phyloP scores from a whole-genome alignment of 768 basidiomycete genomes.

The Panellus pusillus region DNA sequence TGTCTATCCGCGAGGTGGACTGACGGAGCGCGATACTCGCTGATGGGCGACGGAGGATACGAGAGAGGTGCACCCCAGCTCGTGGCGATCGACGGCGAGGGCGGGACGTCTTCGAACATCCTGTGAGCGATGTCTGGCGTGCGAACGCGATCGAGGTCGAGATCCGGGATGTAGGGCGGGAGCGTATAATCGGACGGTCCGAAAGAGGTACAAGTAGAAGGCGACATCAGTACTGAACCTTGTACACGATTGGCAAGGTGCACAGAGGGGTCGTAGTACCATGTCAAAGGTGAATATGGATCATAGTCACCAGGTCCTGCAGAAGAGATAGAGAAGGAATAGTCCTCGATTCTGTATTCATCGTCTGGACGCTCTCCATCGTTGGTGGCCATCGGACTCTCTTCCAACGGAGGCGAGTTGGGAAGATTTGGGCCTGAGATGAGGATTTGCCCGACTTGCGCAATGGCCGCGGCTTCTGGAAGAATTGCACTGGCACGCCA shows the following conservation, averaged over 20 bases:
- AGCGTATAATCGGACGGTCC: constrained; percentile 52
- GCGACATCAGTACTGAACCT: constrained; percentile 59
- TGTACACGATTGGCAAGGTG: constrained; percentile 53
- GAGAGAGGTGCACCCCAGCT: constrained; percentile 46
- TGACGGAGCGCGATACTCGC: constrained; percentile 35
- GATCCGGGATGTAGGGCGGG: constrained; percentile 34
- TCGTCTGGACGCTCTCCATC: constrained; percentile 28
- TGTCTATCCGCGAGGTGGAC: constrained; percentile 47
- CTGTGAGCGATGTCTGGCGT: constrained; percentile 63
- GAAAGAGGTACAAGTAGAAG: constrained; percentile 55
- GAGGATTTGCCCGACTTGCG: constrained; percentile 44
- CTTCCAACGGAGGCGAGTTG: constrained; percentile 39
- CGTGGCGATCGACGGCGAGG: constrained; percentile 48
- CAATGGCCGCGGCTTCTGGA: constrained; percentile 33
- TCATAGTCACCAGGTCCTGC: constrained; percentile 56
- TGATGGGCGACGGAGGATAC: constrained; percentile 32
- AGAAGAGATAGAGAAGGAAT: constrained; percentile 69
- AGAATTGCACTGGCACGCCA: constrained; percentile 66
- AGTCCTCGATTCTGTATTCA: constrained; percentile 63
- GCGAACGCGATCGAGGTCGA: constrained; percentile 36
- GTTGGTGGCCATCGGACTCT: constrained; percentile 26
- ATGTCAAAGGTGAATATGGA: constrained; percentile 38
- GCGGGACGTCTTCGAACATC: constrained; percentile 53
- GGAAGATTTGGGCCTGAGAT: constrained; percentile 54
- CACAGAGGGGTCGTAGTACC: constrained; percentile 48